These are phyloP conservation scores for Sedum album DNA, from an alignment of 164 flowering plant species.

Conservation along the genomic window DNA sequence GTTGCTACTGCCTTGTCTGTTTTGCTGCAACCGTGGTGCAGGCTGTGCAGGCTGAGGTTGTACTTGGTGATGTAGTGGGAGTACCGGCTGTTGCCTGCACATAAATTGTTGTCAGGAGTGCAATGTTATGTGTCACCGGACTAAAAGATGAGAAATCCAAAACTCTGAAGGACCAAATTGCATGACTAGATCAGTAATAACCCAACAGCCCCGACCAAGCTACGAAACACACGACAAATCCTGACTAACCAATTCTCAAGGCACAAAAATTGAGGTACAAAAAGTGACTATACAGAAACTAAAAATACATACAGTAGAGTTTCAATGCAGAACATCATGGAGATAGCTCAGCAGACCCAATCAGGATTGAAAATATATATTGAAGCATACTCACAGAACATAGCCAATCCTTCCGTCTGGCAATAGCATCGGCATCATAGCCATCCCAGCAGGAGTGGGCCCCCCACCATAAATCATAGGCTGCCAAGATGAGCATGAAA, in stretches of 20 bases:
- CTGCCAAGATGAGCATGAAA: slow-evolving; percentile 20
- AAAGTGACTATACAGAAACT: too few relatives aligned
- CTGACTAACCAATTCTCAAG: too few relatives aligned
- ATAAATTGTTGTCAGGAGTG: not conserved
- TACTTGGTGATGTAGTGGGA: slow-evolving; percentile 28
- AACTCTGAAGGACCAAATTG: too few relatives aligned
- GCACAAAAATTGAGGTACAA: too few relatives aligned
- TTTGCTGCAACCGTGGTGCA: not conserved
- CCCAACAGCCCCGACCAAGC: too few relatives aligned
- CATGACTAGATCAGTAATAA: too few relatives aligned
- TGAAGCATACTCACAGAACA: slow-evolving; percentile 43
- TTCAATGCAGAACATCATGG: too few relatives aligned
- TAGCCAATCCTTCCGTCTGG: slow-evolving; percentile 73
- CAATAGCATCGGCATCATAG: slow-evolving; percentile 65
- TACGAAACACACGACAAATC: too few relatives aligned
- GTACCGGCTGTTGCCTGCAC: slow-evolving; percentile 54
- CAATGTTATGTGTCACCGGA: not conserved
- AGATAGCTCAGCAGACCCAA: too few relatives aligned
- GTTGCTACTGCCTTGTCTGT: slow-evolving; percentile 16
- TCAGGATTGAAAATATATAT: not conserved
- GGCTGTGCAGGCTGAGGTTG: slow-evolving; percentile 14
- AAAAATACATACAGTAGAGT: too few relatives aligned
- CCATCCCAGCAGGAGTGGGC: slow-evolving; percentile 51
- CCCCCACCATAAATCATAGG: slow-evolving; percentile 56
- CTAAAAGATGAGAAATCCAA: not conserved